Conservation (phyloP, 805 yeast genomes). For the Yamadazyma sp. region DNA sequence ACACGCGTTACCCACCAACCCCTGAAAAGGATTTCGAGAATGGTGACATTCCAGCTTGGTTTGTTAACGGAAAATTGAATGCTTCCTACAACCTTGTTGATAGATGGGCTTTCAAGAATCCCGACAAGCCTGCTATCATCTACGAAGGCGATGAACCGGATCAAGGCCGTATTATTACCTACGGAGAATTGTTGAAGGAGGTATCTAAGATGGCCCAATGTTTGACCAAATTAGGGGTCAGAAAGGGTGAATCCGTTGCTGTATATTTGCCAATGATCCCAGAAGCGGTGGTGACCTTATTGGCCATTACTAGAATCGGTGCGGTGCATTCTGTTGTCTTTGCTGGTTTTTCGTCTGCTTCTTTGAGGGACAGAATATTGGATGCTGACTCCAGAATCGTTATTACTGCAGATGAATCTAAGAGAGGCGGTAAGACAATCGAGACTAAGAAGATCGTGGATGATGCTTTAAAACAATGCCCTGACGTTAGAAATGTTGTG, state of each 20-base stretch:
- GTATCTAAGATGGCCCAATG: constrained; percentile 87
- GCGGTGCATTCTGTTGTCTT: constrained; percentile 95
- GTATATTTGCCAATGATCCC: constrained; percentile 98
- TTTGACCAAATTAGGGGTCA: constrained; percentile 79
- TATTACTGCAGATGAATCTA: constrained; percentile 93
- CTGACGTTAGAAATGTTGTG: constrained; percentile 75
- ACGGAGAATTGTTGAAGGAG: constrained; percentile 79
- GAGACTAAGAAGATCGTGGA: constrained; percentile 93
- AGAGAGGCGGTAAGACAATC: constrained; percentile 92
- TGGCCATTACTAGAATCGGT: constrained; percentile 91
- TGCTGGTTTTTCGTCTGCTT: constrained; percentile 95
- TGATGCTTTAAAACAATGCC: constrained; percentile 79
- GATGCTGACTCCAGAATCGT: constrained; percentile 86
- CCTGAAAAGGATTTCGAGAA: constrained; percentile 49
- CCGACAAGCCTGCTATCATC: constrained; percentile 79
- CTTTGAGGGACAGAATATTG: constrained; percentile 83
- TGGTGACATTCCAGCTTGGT: constrained; percentile 88
- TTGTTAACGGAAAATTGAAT: constrained; percentile 86
- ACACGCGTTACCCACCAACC: constrained; percentile 46
- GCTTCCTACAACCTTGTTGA: constrained; percentile 94
- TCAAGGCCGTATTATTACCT: constrained; percentile 73
- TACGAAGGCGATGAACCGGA: constrained; percentile 92
- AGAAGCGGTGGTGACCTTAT: constrained; percentile 89
- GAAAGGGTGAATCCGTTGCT: constrained; percentile 95
- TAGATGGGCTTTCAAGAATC: constrained; percentile 87